Conservation (phyloP, 305 asterid species). For the Fraxinus angustifolia region DNA sequence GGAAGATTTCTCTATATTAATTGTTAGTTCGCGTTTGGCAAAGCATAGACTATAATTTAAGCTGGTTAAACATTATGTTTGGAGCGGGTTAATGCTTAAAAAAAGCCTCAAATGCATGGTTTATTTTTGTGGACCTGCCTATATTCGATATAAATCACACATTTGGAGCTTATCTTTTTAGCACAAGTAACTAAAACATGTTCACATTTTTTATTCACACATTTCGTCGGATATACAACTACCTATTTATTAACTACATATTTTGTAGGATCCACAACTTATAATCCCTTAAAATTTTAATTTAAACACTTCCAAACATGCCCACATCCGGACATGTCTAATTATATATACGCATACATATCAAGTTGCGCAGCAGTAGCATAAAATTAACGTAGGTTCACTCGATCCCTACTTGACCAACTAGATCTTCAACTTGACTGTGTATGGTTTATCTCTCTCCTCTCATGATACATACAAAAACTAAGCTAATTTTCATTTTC, state of each 20-base stretch:
- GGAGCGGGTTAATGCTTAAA: neutral
- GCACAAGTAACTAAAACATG: neutral
- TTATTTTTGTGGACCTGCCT: neutral
- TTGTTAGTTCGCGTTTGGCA: neutral
- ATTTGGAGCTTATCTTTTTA: neutral
- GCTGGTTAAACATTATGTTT: neutral
- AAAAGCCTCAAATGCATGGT: neutral
- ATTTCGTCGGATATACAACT: neutral
- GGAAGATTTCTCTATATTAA: neutral
- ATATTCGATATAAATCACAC: neutral
- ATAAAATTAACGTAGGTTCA: neutral
- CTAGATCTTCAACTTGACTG: neutral
- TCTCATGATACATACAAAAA: neutral
- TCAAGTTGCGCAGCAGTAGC: neutral
- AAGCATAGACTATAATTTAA: neutral
- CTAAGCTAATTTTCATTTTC: neutral
- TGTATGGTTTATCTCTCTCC: neutral
- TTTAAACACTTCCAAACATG: neutral
- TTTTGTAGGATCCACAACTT: no score
- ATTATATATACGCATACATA: no score
- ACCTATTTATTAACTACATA: neutral
- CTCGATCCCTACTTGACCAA: neutral
- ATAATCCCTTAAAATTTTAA: no score
- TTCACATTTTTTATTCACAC: neutral
- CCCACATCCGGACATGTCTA: neutral